Percentiles rank a stretch among this genome's conserved stretches.
phyloP scores from a whole-genome alignment of 768 basidiomycete species.

The Naganishia vishniacii region DNA sequence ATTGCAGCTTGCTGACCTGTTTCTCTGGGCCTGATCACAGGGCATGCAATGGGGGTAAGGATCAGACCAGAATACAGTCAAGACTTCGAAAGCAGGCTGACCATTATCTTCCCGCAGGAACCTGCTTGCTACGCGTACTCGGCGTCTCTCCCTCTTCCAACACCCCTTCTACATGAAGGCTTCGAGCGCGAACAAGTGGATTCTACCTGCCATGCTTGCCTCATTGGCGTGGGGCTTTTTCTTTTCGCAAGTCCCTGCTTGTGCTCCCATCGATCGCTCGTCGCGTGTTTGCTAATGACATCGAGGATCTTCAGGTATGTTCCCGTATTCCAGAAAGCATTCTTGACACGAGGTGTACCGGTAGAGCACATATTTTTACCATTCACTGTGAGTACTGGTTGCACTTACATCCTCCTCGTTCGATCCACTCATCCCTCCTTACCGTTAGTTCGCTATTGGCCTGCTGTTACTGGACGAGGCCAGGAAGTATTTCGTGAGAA shows the following conservation, averaged over 20 bases:
- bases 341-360: conserved; percentile 53
- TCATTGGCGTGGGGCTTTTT: conserved; percentile 54
- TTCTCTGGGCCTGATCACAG: background rate
- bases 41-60: conserved; percentile 58
- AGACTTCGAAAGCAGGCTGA: too few species aligned
- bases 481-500: conserved; percentile 44
- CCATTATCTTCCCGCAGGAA: conserved; percentile 41
- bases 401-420: conserved; percentile 3
- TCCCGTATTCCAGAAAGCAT: conserved; percentile 54
- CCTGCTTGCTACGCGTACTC: conserved; percentile 57
- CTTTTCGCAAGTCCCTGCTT: conserved; percentile 31
- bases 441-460: conserved; percentile 22
- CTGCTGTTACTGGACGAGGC: conserved; percentile 46
- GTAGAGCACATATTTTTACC: conserved; percentile 57
- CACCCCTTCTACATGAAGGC: conserved; percentile 50
- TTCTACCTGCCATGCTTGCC: conserved; percentile 53
- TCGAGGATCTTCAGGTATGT: conserved; percentile 33
- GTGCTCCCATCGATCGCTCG: background rate
- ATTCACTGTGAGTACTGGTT: conserved; percentile 50
- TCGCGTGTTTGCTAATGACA: background rate
- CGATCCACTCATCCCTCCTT: background rate
- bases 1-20: background rate
- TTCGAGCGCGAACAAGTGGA: conserved; percentile 49
- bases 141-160: conserved; percentile 57
- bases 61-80: background rate